Percentiles rank a stretch among this genome's conserved stretches.
These are phyloP conservation scores for Cercophora scortea DNA, from an alignment of 495 filamentous ascomycete species.

Conservation along the genomic window DNA sequence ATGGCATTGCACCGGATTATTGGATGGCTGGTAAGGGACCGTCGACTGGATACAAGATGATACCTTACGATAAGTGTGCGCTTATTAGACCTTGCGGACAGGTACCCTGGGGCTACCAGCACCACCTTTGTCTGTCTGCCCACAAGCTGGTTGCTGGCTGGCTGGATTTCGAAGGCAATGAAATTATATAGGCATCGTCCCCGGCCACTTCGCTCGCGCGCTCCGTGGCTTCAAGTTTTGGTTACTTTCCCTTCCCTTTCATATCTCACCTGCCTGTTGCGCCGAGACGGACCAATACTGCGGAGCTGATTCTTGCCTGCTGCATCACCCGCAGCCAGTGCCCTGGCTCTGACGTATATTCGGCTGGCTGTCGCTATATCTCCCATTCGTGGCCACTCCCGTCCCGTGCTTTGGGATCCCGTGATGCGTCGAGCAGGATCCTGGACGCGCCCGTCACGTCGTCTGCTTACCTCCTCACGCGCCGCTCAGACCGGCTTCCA, in stretches of 20 bases:
- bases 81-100: no score
- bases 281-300: neutral
- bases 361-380: conserved; percentile 19
- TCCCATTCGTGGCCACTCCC: conserved; percentile 10
- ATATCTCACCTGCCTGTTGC: no score
- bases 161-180: no score
- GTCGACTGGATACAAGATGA: no score
- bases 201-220: neutral
- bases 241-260: neutral
- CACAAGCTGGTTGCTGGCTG: no score
- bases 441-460: conserved; percentile 13
- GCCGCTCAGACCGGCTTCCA: neutral
- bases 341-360: conserved; percentile 17
- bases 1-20: no score
- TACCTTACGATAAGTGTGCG: no score
- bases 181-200: neutral
- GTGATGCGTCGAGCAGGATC: conserved; percentile 11
- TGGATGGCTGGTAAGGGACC: no score
- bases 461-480: conserved; percentile 10
- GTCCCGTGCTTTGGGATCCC: conserved; percentile 7
- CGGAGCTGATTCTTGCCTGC: no score
- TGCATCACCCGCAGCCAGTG: no score
- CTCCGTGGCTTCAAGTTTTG: neutral
- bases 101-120: no score
- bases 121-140: no score